Evolutionary conservation across 257 asterid genomes (phyloP), one percentile per base, ranked within the genome.

Genomic region (Lantana camara): DNA sequence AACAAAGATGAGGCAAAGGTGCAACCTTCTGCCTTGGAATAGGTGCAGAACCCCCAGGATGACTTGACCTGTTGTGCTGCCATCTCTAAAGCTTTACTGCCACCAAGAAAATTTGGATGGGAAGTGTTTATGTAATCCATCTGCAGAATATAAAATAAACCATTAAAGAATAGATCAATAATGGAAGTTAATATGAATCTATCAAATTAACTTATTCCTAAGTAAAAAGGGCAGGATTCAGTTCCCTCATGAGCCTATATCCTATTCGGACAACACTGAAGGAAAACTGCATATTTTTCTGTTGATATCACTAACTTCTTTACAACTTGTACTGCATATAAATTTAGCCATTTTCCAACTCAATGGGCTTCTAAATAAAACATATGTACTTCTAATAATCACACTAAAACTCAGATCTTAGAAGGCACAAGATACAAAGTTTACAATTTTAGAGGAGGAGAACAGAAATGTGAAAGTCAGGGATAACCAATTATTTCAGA

Each of bases 61-160:
- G 91, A 79, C 80, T 80, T 86, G 66, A 70, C 50, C 76, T 80
- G 92, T 48, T 86, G 90, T 35, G 60, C 34, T 34, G 96, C 98
- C 60, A 62, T 72, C 82, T 89, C 98, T 35, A 89, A 68, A 63
- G 98, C 98, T 82, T 82, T 89, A 76, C 83, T 83, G 58, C 98
- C 98, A 54, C 98, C 96, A 73, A 92, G 55, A 67, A 92, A 92
- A 82, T 83, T 83, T 62, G 95, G 85, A 77, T 92, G 91, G 57
- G 98, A 92, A 46, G 98, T 92, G 75, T 92, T 92, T 66, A 92
- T 82, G 80, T 81, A 92, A 75, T 92, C 96, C 91, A 86, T 87
- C 98, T 92, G 71, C 70, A 66, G 48, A 60, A 75, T 16, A 23
- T 16, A 69, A 56, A 41, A 45, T 27, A n/a, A n/a, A n/a, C n/a